Percentiles rank a stretch among this genome's conserved stretches.
These are phyloP conservation scores for Hyaloraphidium curvatum DNA, from an alignment of 192 early-diverging fungal species.

Conservation along the genomic window DNA sequence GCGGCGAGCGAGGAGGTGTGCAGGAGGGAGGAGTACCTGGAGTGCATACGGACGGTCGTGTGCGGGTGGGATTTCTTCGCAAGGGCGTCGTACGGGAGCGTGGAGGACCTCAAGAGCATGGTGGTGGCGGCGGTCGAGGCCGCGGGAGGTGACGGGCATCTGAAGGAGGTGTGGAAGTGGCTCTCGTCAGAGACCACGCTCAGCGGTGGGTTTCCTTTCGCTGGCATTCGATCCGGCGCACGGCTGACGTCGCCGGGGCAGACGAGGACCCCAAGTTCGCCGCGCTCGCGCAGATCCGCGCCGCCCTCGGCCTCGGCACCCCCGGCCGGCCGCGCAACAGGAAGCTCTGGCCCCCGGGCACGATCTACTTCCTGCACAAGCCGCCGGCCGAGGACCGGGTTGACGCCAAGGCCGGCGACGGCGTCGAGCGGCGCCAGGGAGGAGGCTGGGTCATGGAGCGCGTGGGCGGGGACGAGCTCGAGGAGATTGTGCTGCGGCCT, in stretches of 20 bases:
- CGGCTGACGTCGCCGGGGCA: too few species aligned
- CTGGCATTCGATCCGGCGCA: too few species aligned
- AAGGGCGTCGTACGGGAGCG: slow-evolving; percentile 41
- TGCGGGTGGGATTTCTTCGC: slow-evolving; percentile 39
- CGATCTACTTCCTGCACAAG: neutral
- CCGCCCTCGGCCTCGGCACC: too few species aligned
- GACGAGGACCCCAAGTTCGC: too few species aligned
- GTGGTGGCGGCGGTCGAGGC: slow-evolving; percentile 31
- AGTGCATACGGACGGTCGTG: slow-evolving; percentile 39
- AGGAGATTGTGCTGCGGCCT: neutral
- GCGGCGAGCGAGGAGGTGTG: slow-evolving; percentile 28
- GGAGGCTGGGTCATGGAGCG: neutral
- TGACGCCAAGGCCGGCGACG: neutral
- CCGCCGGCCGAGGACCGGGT: neutral
- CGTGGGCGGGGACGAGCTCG: neutral
- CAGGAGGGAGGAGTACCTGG: slow-evolving; percentile 26
- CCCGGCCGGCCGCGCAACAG: too few species aligned
- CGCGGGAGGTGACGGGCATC: too few species aligned
- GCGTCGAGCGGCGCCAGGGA: neutral
- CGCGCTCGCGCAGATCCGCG: too few species aligned
- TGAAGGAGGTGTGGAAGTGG: too few species aligned
- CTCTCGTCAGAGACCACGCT: too few species aligned
- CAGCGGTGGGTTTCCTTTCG: too few species aligned
- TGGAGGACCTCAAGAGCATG: slow-evolving; percentile 36
- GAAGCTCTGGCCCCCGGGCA: neutral